phyloP scores from a whole-genome alignment of 306 rosid species.

The Phaseolus lunatus region DNA sequence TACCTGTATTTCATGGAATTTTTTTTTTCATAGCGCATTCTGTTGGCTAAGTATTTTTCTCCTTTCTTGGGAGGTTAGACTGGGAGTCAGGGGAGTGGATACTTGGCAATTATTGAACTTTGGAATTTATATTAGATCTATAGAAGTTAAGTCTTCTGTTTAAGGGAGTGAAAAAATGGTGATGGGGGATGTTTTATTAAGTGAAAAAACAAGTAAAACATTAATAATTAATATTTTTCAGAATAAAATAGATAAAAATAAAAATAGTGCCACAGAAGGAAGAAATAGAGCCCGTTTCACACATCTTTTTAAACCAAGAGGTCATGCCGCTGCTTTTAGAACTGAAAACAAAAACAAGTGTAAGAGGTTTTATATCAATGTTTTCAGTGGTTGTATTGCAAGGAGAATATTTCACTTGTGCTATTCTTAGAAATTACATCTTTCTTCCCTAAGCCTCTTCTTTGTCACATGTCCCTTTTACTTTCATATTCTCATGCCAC shows the following conservation, averaged over 20 bases:
- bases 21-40: slow-evolving; percentile 30
- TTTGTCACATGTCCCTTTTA: neutral
- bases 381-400: neutral
- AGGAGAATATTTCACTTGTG: neutral
- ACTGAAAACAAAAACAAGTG: neutral
- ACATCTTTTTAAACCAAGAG: neutral
- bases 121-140: slow-evolving; percentile 12
- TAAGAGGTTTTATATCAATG: neutral
- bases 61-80: slow-evolving; percentile 12
- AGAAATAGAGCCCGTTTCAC: neutral
- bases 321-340: neutral
- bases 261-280: neutral
- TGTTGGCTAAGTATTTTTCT: slow-evolving; percentile 33
- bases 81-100: slow-evolving; percentile 24
- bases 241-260: slow-evolving; percentile 17
- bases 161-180: neutral
- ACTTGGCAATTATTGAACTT: slow-evolving; percentile 31
- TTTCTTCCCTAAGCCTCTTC: neutral
- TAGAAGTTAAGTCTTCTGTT: slow-evolving; percentile 14
- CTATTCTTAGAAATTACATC: neutral
- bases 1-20: slow-evolving; percentile 34
- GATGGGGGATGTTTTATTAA: slow-evolving; percentile 6
- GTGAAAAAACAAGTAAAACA: slow-evolving; percentile 1
- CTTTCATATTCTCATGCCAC: neutral
- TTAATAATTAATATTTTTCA: slow-evolving; percentile 13